Conservation (phyloP, 1,139 yeast species). For the Debaryomycetaceae sp. region DNA sequence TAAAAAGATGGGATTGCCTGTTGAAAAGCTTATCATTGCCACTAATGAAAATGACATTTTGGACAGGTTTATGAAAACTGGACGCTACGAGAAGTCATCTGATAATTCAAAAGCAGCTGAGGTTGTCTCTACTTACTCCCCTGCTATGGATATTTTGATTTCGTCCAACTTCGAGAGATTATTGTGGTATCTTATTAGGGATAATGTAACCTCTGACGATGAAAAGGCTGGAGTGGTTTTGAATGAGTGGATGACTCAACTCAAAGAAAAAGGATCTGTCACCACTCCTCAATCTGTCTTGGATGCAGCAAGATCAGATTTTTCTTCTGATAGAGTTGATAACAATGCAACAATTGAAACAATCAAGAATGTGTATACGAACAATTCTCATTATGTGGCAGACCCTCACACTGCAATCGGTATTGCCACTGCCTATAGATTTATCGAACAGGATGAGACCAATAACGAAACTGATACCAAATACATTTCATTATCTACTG, state of each 20-base stretch:
- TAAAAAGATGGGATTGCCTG: constrained; percentile 90
- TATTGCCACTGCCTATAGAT: constrained; percentile 68
- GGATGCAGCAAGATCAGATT: constrained; percentile 61
- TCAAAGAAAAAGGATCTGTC: constrained; percentile 75
- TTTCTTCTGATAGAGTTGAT: constrained; percentile 76
- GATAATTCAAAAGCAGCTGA: constrained; percentile 42
- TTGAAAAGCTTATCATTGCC: constrained; percentile 82
- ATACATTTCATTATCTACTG: constrained; percentile 87
- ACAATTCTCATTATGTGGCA: constrained; percentile 68
- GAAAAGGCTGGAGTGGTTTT: constrained; percentile 73
- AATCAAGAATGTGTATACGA: constrained; percentile 64
- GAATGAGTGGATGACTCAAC: constrained; percentile 71
- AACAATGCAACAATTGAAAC: constrained; percentile 75
- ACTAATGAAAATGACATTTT: constrained; percentile 94
- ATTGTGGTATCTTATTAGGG: constrained; percentile 88
- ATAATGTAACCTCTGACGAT: constrained; percentile 49
- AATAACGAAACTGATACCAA: constrained; percentile 35
- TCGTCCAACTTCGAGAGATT: constrained; percentile 95
- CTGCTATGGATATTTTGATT: constrained; percentile 97
- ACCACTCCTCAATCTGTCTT: constrained; percentile 64
- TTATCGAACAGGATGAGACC: constrained; percentile 45
- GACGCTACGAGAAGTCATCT: constrained; percentile 69
- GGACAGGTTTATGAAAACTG: constrained; percentile 85
- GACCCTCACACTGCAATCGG: constrained; percentile 99
- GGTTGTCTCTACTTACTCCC: constrained; percentile 88